A percentile compares a stretch with the other conserved stretches of the same genome.
phyloP scores from a whole-genome alignment of 2,329 filamentous ascomycete genomes.

The Drechmeria coniospora region DNA sequence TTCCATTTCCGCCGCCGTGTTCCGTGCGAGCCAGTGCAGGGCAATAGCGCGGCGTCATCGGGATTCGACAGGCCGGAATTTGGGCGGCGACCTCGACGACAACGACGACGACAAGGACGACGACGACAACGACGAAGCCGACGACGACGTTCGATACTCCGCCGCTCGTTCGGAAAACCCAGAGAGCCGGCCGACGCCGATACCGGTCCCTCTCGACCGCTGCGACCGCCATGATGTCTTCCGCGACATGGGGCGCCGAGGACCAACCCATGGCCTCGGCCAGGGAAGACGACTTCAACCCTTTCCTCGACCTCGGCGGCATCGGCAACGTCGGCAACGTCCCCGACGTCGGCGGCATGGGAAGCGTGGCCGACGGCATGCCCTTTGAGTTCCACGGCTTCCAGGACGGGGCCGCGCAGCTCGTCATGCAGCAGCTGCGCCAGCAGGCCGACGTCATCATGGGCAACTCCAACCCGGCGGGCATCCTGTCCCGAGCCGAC shows the following conservation, averaged over 20 bases:
- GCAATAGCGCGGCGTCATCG: too few relatives aligned
- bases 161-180: too few relatives aligned
- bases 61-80: too few relatives aligned
- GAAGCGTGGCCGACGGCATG: slow-evolving; percentile 34
- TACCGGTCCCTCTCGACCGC: background rate
- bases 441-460: slow-evolving; percentile 21
- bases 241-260: slow-evolving; percentile 38
- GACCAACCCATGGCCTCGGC: slow-evolving; percentile 36
- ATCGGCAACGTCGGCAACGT: slow-evolving; percentile 43
- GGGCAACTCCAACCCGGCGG: slow-evolving; percentile 15
- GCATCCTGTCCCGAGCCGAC: slow-evolving; percentile 14
- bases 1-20: too few relatives aligned
- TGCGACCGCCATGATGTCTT: slow-evolving; percentile 30
- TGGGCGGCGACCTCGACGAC: too few relatives aligned
- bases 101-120: too few relatives aligned
- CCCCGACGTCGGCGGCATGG: slow-evolving; percentile 43
- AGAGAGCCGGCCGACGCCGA: background rate
- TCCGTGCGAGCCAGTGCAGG: too few relatives aligned
- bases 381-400: slow-evolving; percentile 47
- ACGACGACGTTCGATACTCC: too few relatives aligned
- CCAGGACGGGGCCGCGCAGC: slow-evolving; percentile 21
- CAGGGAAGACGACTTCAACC: slow-evolving; percentile 46
- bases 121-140: too few relatives aligned
- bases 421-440: slow-evolving; percentile 14
- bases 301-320: slow-evolving; percentile 45